Conservation (phyloP, 2,329 filamentous ascomycete species). For the Penicillium sp. region DNA sequence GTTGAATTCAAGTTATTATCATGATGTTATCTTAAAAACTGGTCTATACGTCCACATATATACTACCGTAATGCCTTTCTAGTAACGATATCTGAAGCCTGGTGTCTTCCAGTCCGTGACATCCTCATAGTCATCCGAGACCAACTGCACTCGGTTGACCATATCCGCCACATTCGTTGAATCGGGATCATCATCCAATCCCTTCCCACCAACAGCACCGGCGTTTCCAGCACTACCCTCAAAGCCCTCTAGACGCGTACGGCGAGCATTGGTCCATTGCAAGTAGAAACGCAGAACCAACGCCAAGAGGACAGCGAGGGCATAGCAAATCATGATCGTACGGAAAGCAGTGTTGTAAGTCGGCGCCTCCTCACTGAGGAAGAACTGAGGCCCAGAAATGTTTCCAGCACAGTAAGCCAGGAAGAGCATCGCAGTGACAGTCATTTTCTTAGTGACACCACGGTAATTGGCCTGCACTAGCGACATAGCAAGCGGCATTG, state of each 20-base stretch:
- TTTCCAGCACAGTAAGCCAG: conserved; percentile 58
- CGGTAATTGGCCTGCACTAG: conserved; percentile 58
- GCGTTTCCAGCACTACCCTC: conserved; percentile 23
- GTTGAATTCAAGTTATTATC: background rate
- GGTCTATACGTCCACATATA: background rate
- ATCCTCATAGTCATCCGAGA: conserved; percentile 55
- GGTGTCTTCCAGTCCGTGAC: conserved; percentile 60
- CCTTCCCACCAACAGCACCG: conserved; percentile 46
- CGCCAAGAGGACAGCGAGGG: conserved; percentile 49
- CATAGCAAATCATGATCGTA: conserved; percentile 59
- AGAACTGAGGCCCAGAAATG: conserved; percentile 58
- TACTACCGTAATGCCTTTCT: background rate
- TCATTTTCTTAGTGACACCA: conserved; percentile 62
- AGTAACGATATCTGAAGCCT: conserved; percentile 58
- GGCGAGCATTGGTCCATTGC: conserved; percentile 46
- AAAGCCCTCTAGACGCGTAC: conserved; percentile 42
- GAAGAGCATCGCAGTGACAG: conserved; percentile 57
- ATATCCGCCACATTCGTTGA: conserved; percentile 39
- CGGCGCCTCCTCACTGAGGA: conserved; percentile 52
- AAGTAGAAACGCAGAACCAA: conserved; percentile 52
- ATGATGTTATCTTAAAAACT: background rate
- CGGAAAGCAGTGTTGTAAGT: conserved; percentile 56
- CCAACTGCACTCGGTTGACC: conserved; percentile 36
- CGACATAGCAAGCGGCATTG: conserved; percentile 57
- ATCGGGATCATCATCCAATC: conserved; percentile 43